These are phyloP conservation scores for Nothophytophthora sp. DNA, from an alignment of 352 stramenopile genomes.

Conservation along the genomic window DNA sequence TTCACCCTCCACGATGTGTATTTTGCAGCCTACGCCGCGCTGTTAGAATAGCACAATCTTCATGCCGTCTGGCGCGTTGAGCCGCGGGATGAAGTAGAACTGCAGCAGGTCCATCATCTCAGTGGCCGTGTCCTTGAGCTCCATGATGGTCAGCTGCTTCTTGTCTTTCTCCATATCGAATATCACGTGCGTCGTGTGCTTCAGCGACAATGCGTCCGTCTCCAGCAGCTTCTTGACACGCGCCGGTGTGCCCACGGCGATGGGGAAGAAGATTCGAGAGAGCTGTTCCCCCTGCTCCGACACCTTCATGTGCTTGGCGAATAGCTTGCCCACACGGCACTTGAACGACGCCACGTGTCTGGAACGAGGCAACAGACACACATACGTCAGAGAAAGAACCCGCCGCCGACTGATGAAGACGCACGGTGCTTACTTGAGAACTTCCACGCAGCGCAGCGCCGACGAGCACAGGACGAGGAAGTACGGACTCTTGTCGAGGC, in stretches of 20 bases:
- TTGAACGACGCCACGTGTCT: constrained; percentile 84
- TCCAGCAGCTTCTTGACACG: constrained; percentile 83
- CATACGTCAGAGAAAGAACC: neutral
- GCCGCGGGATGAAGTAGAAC: constrained; percentile 67
- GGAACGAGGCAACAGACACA: neutral
- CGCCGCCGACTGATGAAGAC: neutral
- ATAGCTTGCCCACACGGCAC: constrained; percentile 95
- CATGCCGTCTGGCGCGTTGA: constrained; percentile 48
- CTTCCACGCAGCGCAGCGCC: constrained; percentile 87
- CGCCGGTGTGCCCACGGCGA: constrained; percentile 77
- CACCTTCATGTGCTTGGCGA: constrained; percentile 94
- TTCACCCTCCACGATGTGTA: neutral
- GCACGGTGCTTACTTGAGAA: constrained; percentile 85
- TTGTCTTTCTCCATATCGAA: constrained; percentile 90
- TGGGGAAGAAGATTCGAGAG: constrained; percentile 63
- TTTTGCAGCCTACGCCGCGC: neutral
- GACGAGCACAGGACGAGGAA: constrained; percentile 93
- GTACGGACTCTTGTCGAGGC: constrained; percentile 88
- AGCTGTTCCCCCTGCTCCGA: constrained; percentile 90
- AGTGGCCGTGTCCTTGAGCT: constrained; percentile 83
- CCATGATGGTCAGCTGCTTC: constrained; percentile 80
- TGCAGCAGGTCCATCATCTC: constrained; percentile 83
- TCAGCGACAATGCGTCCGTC: constrained; percentile 69
- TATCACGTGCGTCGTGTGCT: constrained; percentile 80
- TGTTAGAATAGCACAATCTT: constrained; percentile 81